phyloP scores from a whole-genome alignment of 2,329 filamentous ascomycete genomes.

The Neofusicoccum ribis region DNA sequence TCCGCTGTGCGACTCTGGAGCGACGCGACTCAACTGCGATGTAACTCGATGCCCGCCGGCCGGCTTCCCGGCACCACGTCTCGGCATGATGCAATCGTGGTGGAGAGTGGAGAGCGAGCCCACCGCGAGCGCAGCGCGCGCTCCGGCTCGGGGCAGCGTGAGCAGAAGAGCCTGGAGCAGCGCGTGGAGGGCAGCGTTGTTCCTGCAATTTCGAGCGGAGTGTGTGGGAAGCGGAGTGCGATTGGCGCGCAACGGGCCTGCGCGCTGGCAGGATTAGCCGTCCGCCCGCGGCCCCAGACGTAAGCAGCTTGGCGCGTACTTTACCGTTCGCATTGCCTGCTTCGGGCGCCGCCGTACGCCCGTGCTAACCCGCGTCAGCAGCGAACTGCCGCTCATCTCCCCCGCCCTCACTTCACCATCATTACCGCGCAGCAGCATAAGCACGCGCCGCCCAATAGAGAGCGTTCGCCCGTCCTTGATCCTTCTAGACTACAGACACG shows the following conservation, averaged over 20 bases:
- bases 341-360: slow-evolving; percentile 2
- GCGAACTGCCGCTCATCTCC: neutral
- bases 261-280: slow-evolving; percentile 10
- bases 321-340: slow-evolving; percentile 1
- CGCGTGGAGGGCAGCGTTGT: slow-evolving; percentile 2
- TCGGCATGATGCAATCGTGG: slow-evolving; percentile 16
- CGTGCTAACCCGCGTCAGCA: slow-evolving; percentile 2
- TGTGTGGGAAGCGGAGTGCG: slow-evolving; percentile 1
- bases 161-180: neutral
- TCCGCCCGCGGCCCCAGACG: neutral
- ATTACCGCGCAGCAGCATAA: slow-evolving; percentile 1
- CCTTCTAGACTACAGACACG: slow-evolving; percentile 2
- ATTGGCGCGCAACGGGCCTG: neutral
- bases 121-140: neutral
- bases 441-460: slow-evolving; percentile 4
- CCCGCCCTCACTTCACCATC: neutral
- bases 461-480: neutral
- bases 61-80: slow-evolving; percentile 7
- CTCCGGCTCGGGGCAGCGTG: neutral
- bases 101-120: slow-evolving; percentile 12
- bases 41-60: slow-evolving; percentile 12
- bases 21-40: slow-evolving; percentile 15
- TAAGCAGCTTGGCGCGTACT: slow-evolving; percentile 11
- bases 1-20: slow-evolving; percentile 12
- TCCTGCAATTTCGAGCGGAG: slow-evolving; percentile 17